A percentile compares a stretch with the other conserved stretches of the same genome.
These are phyloP conservation scores for Gentiana macrophylla DNA, from an alignment of 257 asterid species.

Conservation along the genomic window DNA sequence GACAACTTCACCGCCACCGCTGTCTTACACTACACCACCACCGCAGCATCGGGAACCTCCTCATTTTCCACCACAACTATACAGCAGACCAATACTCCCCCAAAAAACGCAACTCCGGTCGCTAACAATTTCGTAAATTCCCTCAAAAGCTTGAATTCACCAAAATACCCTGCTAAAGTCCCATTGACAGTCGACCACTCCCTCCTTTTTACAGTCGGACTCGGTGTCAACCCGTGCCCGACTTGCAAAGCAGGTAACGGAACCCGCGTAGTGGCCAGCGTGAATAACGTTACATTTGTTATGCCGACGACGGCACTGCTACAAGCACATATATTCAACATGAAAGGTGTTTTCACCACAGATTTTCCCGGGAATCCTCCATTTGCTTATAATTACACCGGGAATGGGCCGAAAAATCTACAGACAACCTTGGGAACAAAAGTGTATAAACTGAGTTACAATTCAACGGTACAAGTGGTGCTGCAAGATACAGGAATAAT, in stretches of 20 bases:
- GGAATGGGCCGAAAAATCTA: slow-evolving; percentile 34
- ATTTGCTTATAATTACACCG: slow-evolving; percentile 45
- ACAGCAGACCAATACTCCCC: slow-evolving; percentile 38
- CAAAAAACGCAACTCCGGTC: slow-evolving; percentile 56
- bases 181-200: slow-evolving; percentile 55
- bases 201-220: slow-evolving; percentile 54
- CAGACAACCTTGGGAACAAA: slow-evolving; percentile 54
- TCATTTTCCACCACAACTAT: slow-evolving; percentile 27
- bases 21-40: slow-evolving; percentile 63
- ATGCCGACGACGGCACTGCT: slow-evolving; percentile 73
- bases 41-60: slow-evolving; percentile 3
- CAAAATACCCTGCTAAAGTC: slow-evolving; percentile 57
- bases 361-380: slow-evolving; percentile 86
- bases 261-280: slow-evolving; percentile 52
- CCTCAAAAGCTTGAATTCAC: slow-evolving; percentile 55
- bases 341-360: slow-evolving; percentile 57
- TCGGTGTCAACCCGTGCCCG: slow-evolving; percentile 74
- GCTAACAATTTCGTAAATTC: slow-evolving; percentile 54
- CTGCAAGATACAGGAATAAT: slow-evolving; percentile 78
- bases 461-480: slow-evolving; percentile 65
- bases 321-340: slow-evolving; percentile 59
- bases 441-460: slow-evolving; percentile 45
- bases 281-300: slow-evolving; percentile 71
- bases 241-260: slow-evolving; percentile 63
- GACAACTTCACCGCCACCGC: slow-evolving; percentile 87